phyloP scores from a whole-genome alignment of 2,329 filamentous ascomycete genomes.

The Aquanectria penicillioides region DNA sequence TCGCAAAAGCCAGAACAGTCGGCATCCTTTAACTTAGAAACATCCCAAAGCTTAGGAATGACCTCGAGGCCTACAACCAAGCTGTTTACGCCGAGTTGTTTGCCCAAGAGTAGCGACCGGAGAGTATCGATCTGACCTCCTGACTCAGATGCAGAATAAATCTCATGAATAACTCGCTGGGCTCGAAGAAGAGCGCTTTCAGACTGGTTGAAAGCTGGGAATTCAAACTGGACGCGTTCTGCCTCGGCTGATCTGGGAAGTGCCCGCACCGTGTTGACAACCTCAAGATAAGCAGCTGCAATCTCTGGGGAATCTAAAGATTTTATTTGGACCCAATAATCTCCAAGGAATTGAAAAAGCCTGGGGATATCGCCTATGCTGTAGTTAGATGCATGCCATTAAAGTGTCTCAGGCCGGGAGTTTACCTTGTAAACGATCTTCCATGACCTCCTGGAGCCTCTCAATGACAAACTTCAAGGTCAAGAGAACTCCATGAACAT shows the following conservation, averaged over 20 bases:
- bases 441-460: constrained; percentile 59
- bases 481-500: constrained; percentile 67
- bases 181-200: constrained; percentile 53
- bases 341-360: constrained; percentile 43
- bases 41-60: constrained; percentile 46
- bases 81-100: constrained; percentile 45
- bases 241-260: constrained; percentile 38
- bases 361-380: constrained; percentile 43
- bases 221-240: constrained; percentile 32
- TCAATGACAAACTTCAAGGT: constrained; percentile 67
- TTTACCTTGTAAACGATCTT: constrained; percentile 55
- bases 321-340: constrained; percentile 36
- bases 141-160: constrained; percentile 46
- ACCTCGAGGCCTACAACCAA: constrained; percentile 50
- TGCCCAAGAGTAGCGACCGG: constrained; percentile 41
- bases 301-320: constrained; percentile 52
- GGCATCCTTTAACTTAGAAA: constrained; percentile 34
- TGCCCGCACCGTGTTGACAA: constrained; percentile 54
- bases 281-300: constrained; percentile 57
- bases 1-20: constrained; percentile 48
- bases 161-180: constrained; percentile 49
- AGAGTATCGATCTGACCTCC: constrained; percentile 37
- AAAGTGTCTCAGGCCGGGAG: constrained; percentile 5
- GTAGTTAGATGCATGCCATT: constrained; percentile 16
- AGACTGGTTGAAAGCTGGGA: constrained; percentile 23